Conservation (phyloP, 495 filamentous ascomycete genomes). For the Daldinia loculata region DNA sequence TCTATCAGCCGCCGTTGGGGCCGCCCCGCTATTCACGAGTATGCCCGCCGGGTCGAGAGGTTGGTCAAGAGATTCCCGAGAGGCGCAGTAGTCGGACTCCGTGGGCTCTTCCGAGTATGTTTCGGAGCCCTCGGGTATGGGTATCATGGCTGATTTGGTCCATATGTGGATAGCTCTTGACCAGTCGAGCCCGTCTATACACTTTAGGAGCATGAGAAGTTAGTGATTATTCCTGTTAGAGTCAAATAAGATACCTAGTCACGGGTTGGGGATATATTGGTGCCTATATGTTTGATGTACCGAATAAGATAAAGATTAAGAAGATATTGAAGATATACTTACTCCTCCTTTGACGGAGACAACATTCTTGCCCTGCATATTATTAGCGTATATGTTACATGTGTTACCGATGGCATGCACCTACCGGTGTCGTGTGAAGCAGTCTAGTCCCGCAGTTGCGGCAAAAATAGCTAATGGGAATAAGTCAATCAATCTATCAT, state of each 20-base stretch:
- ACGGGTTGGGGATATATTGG: background rate
- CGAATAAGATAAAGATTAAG: background rate
- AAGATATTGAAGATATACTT: background rate
- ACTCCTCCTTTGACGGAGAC: slow-evolving; percentile 67
- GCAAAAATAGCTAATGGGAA: slow-evolving; percentile 62
- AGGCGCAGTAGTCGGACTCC: slow-evolving; percentile 48
- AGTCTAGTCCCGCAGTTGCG: slow-evolving; percentile 66
- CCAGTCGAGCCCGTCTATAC: slow-evolving; percentile 67
- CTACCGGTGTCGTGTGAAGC: slow-evolving; percentile 62
- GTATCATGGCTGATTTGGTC: slow-evolving; percentile 68
- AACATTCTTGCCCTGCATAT: slow-evolving; percentile 55
- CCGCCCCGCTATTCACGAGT: slow-evolving; percentile 41
- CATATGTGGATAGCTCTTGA: slow-evolving; percentile 66
- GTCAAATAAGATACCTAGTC: background rate
- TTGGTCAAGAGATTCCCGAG: slow-evolving; percentile 53
- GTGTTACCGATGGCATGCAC: background rate
- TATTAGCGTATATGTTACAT: slow-evolving; percentile 11
- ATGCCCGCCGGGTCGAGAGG: slow-evolving; percentile 40
- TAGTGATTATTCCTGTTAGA: background rate
- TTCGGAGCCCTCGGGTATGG: slow-evolving; percentile 67
- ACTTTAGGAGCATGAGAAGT: slow-evolving; percentile 34
- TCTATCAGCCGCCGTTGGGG: background rate
- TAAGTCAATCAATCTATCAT: slow-evolving; percentile 31
- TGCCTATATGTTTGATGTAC: background rate
- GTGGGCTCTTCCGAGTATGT: slow-evolving; percentile 55